Percentiles rank a stretch among this genome's conserved stretches.
Conservation (phyloP, 2,329 filamentous ascomycete species). For the Penicillium sp. region DNA sequence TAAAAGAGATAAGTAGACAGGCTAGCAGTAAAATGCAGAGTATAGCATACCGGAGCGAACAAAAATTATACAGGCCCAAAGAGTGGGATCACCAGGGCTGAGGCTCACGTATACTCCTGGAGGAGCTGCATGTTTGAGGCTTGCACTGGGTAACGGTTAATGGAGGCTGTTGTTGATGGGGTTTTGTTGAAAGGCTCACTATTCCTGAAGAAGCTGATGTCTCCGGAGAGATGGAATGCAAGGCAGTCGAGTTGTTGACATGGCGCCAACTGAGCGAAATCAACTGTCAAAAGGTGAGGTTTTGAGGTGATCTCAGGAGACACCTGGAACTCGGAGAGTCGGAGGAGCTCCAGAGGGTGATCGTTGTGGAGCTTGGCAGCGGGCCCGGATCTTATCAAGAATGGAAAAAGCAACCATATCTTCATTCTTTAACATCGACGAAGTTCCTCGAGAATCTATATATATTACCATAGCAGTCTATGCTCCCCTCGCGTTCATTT, state of each 20-base stretch:
- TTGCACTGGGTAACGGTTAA: slow-evolving; percentile 61
- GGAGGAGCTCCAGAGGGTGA: neutral
- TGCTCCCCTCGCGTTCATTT: neutral
- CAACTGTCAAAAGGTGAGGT: neutral
- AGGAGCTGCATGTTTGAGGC: slow-evolving; percentile 80
- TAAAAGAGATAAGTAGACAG: neutral
- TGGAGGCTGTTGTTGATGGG: neutral
- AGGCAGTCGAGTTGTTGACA: slow-evolving; percentile 39
- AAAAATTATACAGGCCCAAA: slow-evolving; percentile 93
- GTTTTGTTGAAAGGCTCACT: slow-evolving; percentile 59
- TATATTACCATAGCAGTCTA: neutral
- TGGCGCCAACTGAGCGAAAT: slow-evolving; percentile 12
- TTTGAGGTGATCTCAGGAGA: slow-evolving; percentile 10
- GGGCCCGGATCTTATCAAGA: neutral
- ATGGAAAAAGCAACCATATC: neutral
- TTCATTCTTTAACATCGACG: neutral
- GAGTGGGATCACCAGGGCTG: slow-evolving; percentile 76
- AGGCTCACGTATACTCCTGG: slow-evolving; percentile 86
- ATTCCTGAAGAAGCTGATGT: slow-evolving; percentile 80
- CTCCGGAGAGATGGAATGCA: slow-evolving; percentile 63
- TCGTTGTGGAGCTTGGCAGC: slow-evolving; percentile 5
- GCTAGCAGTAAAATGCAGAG: neutral
- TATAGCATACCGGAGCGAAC: slow-evolving; percentile 74
- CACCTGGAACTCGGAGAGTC: neutral
- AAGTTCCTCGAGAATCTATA: neutral